phyloP scores from a whole-genome alignment of 2,329 filamentous ascomycete genomes.

The Neonectria hederae region DNA sequence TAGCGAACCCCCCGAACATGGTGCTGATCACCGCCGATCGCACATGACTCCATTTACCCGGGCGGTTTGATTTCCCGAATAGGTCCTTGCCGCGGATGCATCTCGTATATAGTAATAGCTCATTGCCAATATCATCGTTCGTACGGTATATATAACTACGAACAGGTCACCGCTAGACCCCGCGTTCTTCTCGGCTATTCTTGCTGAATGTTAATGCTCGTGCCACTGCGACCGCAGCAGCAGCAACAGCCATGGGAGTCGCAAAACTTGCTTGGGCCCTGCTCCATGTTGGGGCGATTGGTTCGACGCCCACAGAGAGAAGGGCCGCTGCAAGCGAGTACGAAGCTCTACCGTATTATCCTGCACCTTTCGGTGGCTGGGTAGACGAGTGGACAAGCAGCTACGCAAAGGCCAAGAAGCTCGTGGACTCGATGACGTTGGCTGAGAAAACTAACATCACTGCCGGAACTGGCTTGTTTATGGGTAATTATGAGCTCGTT shows the following conservation, averaged over 20 bases:
- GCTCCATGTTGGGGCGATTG: constrained; percentile 9
- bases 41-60: neutral
- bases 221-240: neutral
- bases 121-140: neutral
- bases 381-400: constrained; percentile 72
- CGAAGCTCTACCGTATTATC: constrained; percentile 70
- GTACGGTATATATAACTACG: neutral
- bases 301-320: constrained; percentile 6
- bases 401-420: constrained; percentile 72
- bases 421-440: constrained; percentile 80
- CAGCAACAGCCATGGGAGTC: neutral
- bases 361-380: constrained; percentile 78
- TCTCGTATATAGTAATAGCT: neutral
- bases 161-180: neutral
- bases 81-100: neutral
- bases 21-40: neutral
- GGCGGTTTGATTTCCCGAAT: neutral
- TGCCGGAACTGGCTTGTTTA: constrained; percentile 74
- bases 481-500: constrained; percentile 61
- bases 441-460: constrained; percentile 85
- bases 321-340: constrained; percentile 31
- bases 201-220: too few species aligned
- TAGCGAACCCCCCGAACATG: neutral
- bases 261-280: neutral
- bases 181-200: neutral